A percentile compares a stretch with the other conserved stretches of the same genome.
phyloP scores from a whole-genome alignment of 106 monocot species.

The Apostasia ramifera region DNA sequence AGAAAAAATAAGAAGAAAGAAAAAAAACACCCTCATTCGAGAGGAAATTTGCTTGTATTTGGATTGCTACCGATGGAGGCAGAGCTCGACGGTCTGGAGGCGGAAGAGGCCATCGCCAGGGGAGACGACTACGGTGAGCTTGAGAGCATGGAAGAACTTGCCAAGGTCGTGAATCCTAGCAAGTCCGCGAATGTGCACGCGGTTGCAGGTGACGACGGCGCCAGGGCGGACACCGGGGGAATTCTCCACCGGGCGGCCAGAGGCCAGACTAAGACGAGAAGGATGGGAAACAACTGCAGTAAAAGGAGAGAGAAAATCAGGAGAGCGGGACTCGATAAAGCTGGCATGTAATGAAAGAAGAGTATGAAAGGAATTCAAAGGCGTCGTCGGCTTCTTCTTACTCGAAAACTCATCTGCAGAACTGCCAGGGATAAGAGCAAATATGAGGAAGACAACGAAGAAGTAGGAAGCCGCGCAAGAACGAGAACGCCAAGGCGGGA shows the following conservation, averaged over 20 bases:
- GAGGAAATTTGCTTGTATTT: constrained; percentile 14
- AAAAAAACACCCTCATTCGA: background rate
- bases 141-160: constrained; percentile 55
- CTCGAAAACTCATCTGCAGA: background rate
- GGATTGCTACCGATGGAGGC: constrained; percentile 61
- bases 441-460: background rate
- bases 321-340: background rate
- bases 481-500: background rate
- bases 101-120: constrained; percentile 38
- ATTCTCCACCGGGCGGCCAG: constrained; percentile 26
- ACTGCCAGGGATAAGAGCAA: background rate
- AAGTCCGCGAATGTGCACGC: constrained; percentile 58
- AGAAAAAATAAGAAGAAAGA: background rate
- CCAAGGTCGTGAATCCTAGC: constrained; percentile 35
- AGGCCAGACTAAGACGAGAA: constrained; percentile 37
- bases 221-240: constrained; percentile 56
- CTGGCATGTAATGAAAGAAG: too few species aligned
- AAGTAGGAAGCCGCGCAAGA: background rate
- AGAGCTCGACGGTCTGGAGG: constrained; percentile 52
- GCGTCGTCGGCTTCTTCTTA: background rate
- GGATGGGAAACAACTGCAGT: constrained; percentile 21
- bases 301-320: background rate
- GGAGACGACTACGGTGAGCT: constrained; percentile 32
- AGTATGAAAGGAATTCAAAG: too few species aligned
- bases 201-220: constrained; percentile 30